A percentile compares a stretch with the other conserved stretches of the same genome.
Evolutionary conservation across 352 stramenopile species (phyloP).

Genomic region (Saprolegnia parasitica): DNA sequence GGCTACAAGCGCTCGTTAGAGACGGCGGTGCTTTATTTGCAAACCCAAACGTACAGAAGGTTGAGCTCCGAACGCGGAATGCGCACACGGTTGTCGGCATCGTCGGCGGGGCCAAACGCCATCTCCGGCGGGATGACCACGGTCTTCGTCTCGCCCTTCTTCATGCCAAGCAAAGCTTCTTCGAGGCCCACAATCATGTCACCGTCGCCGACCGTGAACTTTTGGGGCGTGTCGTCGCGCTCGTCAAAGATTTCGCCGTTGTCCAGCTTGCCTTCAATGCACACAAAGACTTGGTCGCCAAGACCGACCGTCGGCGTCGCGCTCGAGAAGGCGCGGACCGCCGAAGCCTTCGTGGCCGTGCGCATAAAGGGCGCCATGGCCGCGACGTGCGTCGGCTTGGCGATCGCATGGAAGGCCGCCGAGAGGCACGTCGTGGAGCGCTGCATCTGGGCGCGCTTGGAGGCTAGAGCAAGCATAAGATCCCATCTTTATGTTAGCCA

Average conservation of each 20-base stretch:
- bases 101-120: constrained; percentile 61
- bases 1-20: constrained; percentile 25
- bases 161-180: constrained; percentile 58
- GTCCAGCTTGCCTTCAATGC: constrained; percentile 59
- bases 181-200: constrained; percentile 71
- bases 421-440: background rate
- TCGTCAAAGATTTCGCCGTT: constrained; percentile 55
- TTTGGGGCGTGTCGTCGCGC: constrained; percentile 48
- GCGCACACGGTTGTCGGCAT: constrained; percentile 41
- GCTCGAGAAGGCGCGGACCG: constrained; percentile 13
- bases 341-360: background rate
- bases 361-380: background rate
- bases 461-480: background rate
- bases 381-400: background rate
- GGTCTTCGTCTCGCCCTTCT: constrained; percentile 58
- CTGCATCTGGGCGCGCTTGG: background rate
- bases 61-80: constrained; percentile 72
- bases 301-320: background rate
- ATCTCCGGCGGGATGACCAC: constrained; percentile 50
- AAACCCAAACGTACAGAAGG: constrained; percentile 37
- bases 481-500: background rate
- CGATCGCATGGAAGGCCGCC: constrained; percentile 4
- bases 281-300: constrained; percentile 65
- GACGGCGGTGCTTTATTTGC: background rate
- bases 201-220: constrained; percentile 66